phyloP scores from a whole-genome alignment of 1,284 basidiomycete genomes.

The Anthracocystis setariae region DNA sequence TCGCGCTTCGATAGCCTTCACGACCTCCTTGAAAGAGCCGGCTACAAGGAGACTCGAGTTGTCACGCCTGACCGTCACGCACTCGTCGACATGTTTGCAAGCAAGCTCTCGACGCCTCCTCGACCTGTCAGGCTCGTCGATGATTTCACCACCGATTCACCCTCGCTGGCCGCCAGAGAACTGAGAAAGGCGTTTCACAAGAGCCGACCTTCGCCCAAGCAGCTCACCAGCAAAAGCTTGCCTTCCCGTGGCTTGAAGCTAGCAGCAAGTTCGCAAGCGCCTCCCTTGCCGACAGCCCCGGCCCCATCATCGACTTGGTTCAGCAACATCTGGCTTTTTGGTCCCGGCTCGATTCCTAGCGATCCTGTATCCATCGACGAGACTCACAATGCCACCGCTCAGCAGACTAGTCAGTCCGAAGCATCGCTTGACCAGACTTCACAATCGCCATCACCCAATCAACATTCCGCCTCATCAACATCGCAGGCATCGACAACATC shows the following conservation, averaged over 20 bases:
- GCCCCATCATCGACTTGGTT: conserved; percentile 32
- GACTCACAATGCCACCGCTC: neutral
- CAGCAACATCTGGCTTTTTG: conserved; percentile 40
- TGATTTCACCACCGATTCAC: conserved; percentile 34
- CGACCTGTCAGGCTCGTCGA: conserved; percentile 24
- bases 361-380: conserved; percentile 1
- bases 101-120: conserved; percentile 26
- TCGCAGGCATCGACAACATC: neutral
- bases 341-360: conserved; percentile 23
- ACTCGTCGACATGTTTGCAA: conserved; percentile 37
- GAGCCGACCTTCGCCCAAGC: conserved; percentile 14
- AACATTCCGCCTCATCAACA: conserved; percentile 1
- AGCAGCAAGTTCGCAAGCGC: neutral
- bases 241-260: conserved; percentile 34
- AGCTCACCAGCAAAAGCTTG: conserved; percentile 33
- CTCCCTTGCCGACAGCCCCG: conserved; percentile 11
- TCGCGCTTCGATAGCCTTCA: conserved; percentile 61
- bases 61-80: conserved; percentile 53
- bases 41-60: conserved; percentile 65
- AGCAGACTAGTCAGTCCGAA: neutral
- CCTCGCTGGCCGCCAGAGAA: conserved; percentile 36
- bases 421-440: neutral
- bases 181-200: conserved; percentile 27
- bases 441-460: neutral
- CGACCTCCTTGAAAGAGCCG: conserved; percentile 60